phyloP scores from a whole-genome alignment of 257 asterid species.

The Plectranthus barbatus region DNA sequence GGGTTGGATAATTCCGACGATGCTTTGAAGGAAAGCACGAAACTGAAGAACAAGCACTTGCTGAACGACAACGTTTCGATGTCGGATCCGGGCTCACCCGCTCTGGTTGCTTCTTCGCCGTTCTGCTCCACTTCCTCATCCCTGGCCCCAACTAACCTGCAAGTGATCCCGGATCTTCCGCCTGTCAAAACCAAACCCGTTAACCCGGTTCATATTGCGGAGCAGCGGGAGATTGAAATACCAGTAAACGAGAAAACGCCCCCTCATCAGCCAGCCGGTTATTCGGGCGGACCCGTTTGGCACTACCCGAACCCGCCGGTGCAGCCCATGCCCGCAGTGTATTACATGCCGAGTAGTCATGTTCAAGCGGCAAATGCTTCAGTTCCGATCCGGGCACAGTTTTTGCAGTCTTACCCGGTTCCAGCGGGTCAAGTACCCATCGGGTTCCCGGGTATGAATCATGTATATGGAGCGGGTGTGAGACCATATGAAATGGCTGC shows the following conservation, averaged over 20 bases:
- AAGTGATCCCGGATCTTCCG: slow-evolving; percentile 68
- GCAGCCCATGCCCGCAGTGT: slow-evolving; percentile 54
- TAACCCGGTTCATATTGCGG: slow-evolving; percentile 25
- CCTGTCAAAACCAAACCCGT: slow-evolving; percentile 61
- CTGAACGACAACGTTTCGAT: slow-evolving; percentile 38
- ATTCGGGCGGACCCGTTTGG: slow-evolving; percentile 54
- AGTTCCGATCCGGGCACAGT: slow-evolving; percentile 38
- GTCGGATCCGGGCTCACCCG: slow-evolving; percentile 83
- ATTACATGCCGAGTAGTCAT: slow-evolving; percentile 45
- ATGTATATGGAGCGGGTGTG: slow-evolving; percentile 43
- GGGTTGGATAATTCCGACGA: slow-evolving; percentile 86
- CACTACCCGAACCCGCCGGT: slow-evolving; percentile 50
- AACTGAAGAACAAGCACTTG: slow-evolving; percentile 20
- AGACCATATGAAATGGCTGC: slow-evolving; percentile 46
- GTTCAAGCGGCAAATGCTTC: slow-evolving; percentile 38
- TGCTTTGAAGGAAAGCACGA: slow-evolving; percentile 27
- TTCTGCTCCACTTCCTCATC: slow-evolving; percentile 69
- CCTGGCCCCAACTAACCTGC: slow-evolving; percentile 40
- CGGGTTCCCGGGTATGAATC: slow-evolving; percentile 48
- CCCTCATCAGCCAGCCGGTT: slow-evolving; percentile 40
- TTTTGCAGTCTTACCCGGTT: slow-evolving; percentile 36
- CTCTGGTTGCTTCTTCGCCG: slow-evolving; percentile 52
- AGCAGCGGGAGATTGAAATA: slow-evolving; percentile 24
- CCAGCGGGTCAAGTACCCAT: slow-evolving; percentile 56
- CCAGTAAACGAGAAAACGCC: slow-evolving; percentile 20